A percentile compares a stretch with the other conserved stretches of the same genome.
phyloP scores from a whole-genome alignment of 352 stramenopile species.

The Globisporangium paroecandrum region DNA sequence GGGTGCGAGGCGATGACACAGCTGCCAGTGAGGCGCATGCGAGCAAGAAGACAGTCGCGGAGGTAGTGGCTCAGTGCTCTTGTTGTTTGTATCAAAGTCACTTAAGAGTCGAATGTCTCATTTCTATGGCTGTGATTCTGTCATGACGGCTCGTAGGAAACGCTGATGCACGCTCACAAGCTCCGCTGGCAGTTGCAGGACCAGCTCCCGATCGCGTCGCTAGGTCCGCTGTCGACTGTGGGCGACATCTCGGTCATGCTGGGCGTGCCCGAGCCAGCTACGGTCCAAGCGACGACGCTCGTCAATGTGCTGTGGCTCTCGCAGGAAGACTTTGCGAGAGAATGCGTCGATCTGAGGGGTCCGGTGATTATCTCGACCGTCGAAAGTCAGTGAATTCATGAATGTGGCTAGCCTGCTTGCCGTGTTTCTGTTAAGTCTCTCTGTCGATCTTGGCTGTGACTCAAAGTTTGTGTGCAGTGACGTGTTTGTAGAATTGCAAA shows the following conservation, averaged over 20 bases:
- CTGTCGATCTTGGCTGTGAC: background rate
- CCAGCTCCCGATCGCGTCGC: background rate
- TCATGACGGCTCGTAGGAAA: background rate
- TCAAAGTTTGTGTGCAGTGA: background rate
- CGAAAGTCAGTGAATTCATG: background rate
- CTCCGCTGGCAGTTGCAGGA: background rate
- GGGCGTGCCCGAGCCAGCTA: background rate
- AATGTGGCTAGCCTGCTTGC: background rate
- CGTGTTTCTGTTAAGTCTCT: background rate
- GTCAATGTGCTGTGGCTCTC: background rate
- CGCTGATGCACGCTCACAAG: background rate
- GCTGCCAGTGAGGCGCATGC: background rate
- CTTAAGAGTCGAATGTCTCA: background rate
- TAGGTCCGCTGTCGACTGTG: background rate
- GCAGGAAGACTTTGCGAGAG: background rate
- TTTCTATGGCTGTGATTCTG: background rate
- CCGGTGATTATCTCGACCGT: background rate
- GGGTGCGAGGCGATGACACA: background rate
- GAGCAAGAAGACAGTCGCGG: background rate
- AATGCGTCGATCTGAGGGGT: background rate
- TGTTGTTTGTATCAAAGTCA: background rate
- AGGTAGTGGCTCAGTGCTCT: background rate
- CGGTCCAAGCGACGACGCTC: background rate
- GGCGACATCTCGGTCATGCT: background rate
- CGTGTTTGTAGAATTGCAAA: background rate